phyloP scores from a whole-genome alignment of 768 basidiomycete genomes.

The Suillus subluteus region DNA sequence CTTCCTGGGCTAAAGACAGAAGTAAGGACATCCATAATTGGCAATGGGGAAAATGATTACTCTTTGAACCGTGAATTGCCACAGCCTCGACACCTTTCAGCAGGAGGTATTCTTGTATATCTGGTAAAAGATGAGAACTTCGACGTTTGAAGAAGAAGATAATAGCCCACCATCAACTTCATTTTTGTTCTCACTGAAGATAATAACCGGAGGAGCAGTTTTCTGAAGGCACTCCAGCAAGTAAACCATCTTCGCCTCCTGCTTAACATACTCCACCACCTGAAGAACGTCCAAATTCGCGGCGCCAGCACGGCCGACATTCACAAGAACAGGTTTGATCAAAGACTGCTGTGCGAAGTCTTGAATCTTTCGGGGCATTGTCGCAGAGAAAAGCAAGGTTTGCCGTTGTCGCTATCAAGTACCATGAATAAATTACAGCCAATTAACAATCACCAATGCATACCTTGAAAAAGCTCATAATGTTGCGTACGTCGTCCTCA shows the following conservation, averaged over 20 bases:
- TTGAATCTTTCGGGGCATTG: constrained; percentile 98
- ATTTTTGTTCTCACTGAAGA: constrained; percentile 99
- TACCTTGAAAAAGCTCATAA: constrained; percentile 99
- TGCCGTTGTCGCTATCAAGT: constrained; percentile 83
- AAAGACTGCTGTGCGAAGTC: constrained; percentile 97
- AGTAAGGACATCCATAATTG: constrained; percentile 9
- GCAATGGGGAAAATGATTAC: constrained; percentile 41
- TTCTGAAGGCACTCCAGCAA: constrained; percentile 97
- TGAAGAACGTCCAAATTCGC: constrained; percentile 96
- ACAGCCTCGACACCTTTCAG: constrained; percentile 98
- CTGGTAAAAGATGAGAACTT: constrained; percentile 42
- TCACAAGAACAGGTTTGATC: constrained; percentile 93
- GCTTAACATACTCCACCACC: constrained; percentile 98
- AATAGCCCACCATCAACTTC: constrained; percentile 89
- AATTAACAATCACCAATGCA: constrained; percentile 19
- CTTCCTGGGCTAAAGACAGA: constrained; percentile 79
- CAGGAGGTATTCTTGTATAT: constrained; percentile 97
- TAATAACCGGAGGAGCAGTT: constrained; percentile 96
- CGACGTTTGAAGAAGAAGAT: constrained; percentile 1
- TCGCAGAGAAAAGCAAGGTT: constrained; percentile 96
- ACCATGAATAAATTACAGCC: constrained; percentile 14
- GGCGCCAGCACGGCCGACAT: constrained; percentile 97
- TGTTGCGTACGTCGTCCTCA: constrained; percentile 97
- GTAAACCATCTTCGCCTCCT: constrained; percentile 99
- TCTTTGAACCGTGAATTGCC: constrained; percentile 97